Evolutionary conservation across 768 basidiomycete genomes (phyloP).

Genomic region (Suillus fuscotomentosus): DNA sequence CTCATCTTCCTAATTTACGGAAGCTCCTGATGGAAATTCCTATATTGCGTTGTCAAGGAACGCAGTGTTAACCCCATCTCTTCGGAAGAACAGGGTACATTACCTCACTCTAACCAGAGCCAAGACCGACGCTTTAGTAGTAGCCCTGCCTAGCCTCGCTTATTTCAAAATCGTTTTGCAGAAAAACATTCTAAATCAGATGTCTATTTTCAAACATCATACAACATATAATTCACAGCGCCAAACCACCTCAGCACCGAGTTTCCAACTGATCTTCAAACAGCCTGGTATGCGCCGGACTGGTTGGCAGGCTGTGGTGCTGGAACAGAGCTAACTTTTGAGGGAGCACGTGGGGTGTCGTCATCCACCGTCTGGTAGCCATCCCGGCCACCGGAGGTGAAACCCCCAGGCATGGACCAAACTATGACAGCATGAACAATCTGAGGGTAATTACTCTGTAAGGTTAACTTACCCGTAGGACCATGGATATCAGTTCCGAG

Average conservation of each 20-base stretch:
- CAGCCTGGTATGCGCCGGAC: neutral
- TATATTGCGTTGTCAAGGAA: neutral
- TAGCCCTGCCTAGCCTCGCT: neutral
- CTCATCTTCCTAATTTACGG: neutral
- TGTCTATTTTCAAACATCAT: neutral
- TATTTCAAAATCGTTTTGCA: neutral
- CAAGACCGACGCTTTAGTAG: neutral
- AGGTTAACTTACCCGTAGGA: slow-evolving; percentile 48
- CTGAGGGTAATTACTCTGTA: neutral
- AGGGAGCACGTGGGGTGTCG: slow-evolving; percentile 32
- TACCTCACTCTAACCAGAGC: neutral
- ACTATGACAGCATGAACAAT: slow-evolving; percentile 37
- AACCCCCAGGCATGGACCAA: slow-evolving; percentile 79
- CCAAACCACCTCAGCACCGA: neutral
- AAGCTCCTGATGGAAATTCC: slow-evolving; percentile 2
- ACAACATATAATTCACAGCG: neutral
- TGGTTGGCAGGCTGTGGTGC: slow-evolving; percentile 1
- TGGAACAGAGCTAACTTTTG: neutral
- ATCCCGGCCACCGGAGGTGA: slow-evolving; percentile 50
- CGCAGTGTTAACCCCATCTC: neutral
- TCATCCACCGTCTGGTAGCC: slow-evolving; percentile 67
- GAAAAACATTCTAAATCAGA: neutral
- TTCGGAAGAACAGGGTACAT: neutral
- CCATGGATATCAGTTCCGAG: slow-evolving; percentile 51
- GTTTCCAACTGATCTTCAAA: neutral